Evolutionary conservation across 1,139 yeast species (phyloP), one percentile per base, ranked within the genome.

Genomic region (Hyphopichia pseudoburtonii): DNA sequence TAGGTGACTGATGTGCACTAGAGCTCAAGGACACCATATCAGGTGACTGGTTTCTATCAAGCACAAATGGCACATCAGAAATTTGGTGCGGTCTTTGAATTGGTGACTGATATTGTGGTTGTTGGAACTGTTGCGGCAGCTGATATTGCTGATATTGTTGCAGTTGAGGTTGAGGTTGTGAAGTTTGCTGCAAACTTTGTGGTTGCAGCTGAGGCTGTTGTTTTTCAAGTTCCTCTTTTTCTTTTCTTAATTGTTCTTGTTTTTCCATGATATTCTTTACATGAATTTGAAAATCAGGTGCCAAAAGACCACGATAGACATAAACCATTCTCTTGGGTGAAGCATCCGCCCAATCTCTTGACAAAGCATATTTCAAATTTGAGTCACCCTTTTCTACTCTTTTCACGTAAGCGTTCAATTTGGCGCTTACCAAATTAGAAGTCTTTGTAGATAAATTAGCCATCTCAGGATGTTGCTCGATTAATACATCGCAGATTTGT

Each of bases 341-440:
- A 12, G 90, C 87, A 57, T 83, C 90, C 3, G 92, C 90, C 95
- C 95, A 86, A 57, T 85, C 92, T 62, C 95, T 74, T 3, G 88
- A 81, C 36, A 86, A 64, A 17, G 92, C 87, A 56, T 85, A 85
- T 42, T 75, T 76, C 52, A 86, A 69, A 34, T 78, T 74, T 44
- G 79, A 70, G 55, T 85, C 94, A 46, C 92, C 92, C 71, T 77
- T 81, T 58, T 86, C 94, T 23, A 85, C 87, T 50, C 89, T 73
- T 55, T 86, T 86, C 33, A 85, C 92, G 52, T 86, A 86, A 15
- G 94, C 92, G 56, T 86, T 86, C 49, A 86, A 66, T 54, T 86
- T 86, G 11, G 95, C 95, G 48, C 85, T 76, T 3, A 86, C 90
- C 48, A 86, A 62, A 56, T 86, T 86, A 17, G 90, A 83, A n/a